These are phyloP conservation scores for Boletus eberwhitei DNA, from an alignment of 768 basidiomycete genomes.

Conservation along the genomic window DNA sequence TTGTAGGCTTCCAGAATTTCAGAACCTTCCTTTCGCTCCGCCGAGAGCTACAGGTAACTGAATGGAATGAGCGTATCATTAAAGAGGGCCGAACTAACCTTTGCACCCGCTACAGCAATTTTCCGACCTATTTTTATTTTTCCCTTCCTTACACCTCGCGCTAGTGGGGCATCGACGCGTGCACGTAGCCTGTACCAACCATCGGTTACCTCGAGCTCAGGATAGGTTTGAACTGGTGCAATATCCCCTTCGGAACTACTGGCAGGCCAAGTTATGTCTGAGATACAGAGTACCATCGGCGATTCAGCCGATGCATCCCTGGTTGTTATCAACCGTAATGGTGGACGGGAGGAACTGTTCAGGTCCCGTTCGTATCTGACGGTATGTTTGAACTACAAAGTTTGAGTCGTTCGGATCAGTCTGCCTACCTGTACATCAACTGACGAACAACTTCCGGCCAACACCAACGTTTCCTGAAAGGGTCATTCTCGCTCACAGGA, in stretches of 20 bases:
- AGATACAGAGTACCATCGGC: constrained; percentile 85
- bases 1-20: constrained; percentile 82
- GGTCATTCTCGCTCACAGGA: constrained; percentile 52
- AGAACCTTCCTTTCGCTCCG: constrained; percentile 68
- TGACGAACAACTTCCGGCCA: constrained; percentile 82
- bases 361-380: constrained; percentile 86
- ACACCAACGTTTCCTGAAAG: constrained; percentile 62
- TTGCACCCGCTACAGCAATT: constrained; percentile 74
- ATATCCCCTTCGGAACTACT: constrained; percentile 37
- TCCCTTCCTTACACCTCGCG: constrained; percentile 63
- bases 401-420: neutral
- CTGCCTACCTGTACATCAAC: constrained; percentile 73
- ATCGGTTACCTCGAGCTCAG: constrained; percentile 88
- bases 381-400: neutral
- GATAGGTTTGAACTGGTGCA: constrained; percentile 36
- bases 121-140: constrained; percentile 77
- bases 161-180: constrained; percentile 67
- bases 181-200: constrained; percentile 93
- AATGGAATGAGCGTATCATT: neutral
- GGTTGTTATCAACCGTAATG: constrained; percentile 76
- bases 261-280: constrained; percentile 59
- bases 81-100: constrained; percentile 44
- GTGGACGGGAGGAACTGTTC: constrained; percentile 72
- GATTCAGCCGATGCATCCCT: constrained; percentile 76
- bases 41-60: constrained; percentile 48